Evolutionary conservation across 768 basidiomycete species (phyloP).

Genomic region (Thelephora aurantiotincta): DNA sequence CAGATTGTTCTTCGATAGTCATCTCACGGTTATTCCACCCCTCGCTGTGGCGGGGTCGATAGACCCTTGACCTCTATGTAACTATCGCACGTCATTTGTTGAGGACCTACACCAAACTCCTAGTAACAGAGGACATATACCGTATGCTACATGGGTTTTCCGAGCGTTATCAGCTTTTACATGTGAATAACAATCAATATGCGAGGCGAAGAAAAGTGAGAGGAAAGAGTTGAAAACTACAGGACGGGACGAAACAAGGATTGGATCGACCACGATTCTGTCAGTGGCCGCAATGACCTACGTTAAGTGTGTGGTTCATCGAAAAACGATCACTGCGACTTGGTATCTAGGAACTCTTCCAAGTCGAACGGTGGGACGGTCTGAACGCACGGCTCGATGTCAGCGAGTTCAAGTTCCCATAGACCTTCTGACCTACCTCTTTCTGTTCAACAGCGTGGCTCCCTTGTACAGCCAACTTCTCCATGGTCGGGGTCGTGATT

Average conservation of each 20-base stretch:
- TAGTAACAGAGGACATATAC: too few species aligned
- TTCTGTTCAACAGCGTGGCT: slow-evolving; percentile 5
- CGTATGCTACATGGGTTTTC: too few species aligned
- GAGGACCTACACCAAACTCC: too few species aligned
- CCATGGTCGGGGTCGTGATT: slow-evolving; percentile 8
- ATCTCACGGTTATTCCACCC: background rate
- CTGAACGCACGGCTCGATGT: slow-evolving; percentile 10
- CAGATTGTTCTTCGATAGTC: slow-evolving; percentile 19
- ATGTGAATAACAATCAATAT: too few species aligned
- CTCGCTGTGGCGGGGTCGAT: background rate
- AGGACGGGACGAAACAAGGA: too few species aligned
- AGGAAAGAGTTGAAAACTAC: too few species aligned
- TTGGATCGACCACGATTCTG: too few species aligned
- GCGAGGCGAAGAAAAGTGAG: too few species aligned
- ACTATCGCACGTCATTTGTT: too few species aligned
- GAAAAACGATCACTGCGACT: slow-evolving; percentile 15
- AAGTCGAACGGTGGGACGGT: slow-evolving; percentile 41
- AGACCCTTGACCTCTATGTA: background rate
- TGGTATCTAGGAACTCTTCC: slow-evolving; percentile 33
- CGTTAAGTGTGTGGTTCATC: slow-evolving; percentile 8
- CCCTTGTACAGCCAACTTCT: slow-evolving; percentile 21
- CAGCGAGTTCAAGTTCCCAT: background rate
- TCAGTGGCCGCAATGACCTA: background rate
- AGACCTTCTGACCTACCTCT: slow-evolving; percentile 19
- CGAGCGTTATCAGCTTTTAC: too few species aligned